Base-by-base conservation (phyloP, 2,329 filamentous ascomycete genomes). In the Trichoderma asperellum region DNA sequence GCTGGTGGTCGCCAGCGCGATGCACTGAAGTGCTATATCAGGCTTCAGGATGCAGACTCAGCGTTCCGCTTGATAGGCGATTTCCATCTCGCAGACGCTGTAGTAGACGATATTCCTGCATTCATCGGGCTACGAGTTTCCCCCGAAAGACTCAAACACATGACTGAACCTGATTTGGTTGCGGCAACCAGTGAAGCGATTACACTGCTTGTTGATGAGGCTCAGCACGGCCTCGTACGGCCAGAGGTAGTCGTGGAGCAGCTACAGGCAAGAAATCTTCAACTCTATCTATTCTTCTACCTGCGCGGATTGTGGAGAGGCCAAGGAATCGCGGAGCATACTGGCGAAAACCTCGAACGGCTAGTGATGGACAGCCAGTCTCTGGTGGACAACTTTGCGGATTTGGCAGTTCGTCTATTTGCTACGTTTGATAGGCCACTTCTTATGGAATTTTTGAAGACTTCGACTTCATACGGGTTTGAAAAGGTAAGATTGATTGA, bases 231-330 rank as follows among this genome's bases (percentile, higher is more conserved):
- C 0, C 91, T 97, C 32, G 91, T 98, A 18, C 89, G 87, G 34
- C 92, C 94, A 0, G 86, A 88, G 4, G 86, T 89, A 2, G 94
- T 99, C 2, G 90, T 97, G 2, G 82, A 85, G 5, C 94, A 98
- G 77, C 84, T 99, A 2, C 85, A 91, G 73, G 83, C 85, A 24
- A 88, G 90, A 71, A 85, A 89, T 21, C 82, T 92, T 62, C 84
- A 89, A 62, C 83, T 93, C 0, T 97, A 97, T 76, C 86, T 97
- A 0, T 98, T 92, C 82, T 96, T 98, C 80, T 99, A 99, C 78
- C 86, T 99, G 29, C 90, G 92, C 14, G 89, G 91, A 0, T 83
- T 99, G 2, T 99, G 95, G 94, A 88, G 86, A 70, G 93, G 92
- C 0, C 88, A 93, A 70, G 88, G 87, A 11, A 86, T 90, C 43